Evolutionary conservation across 495 filamentous ascomycete species (phyloP), one percentile per base, ranked within the genome.

Genomic region (Hypoxylon cercidicola): DNA sequence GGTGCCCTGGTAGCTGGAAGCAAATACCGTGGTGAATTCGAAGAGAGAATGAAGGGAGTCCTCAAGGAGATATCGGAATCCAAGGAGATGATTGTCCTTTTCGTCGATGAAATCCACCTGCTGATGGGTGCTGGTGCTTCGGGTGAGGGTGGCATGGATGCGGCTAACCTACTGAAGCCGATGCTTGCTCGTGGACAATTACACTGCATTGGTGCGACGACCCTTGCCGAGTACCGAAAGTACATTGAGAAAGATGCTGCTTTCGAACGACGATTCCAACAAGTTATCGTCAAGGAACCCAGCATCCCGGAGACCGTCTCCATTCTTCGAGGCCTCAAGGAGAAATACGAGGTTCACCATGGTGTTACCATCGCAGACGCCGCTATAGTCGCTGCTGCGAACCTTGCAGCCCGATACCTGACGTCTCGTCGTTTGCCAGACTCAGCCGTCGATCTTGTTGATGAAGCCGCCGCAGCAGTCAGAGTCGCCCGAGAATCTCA

Each of bases 181-280:
- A 97, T 97, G 91, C 84, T 98, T 57, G 95, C 95, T 55, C 87
- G 95, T 71, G 95, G 95, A 18, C 93, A 98, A 74, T 82, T 99
- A 50, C 95, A 99, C 82, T 99, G 95, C 71, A 97, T 98, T 62
- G 95, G 95, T 74, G 95, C 95, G 1, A 99, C 95, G 0, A 99
- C 95, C 1, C 82, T 99, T 48, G 86, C 87, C 59, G 95, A 99
- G 76, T 99, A 98, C 79, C 88, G 95, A 68, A 99, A 99, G 78
- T 97, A 99, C 76, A 97, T 99, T 58, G 96, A 99, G 75, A 99
- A 99, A 77, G 95, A 99, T 67, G 89, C 91, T 43, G 95, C 95
- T 45, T 98, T 99, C 73, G 95, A 98, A 75, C 93, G 96, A 70
- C 91, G 95, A 73, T 99, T 99, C 82, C 95, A 99, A 75, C 95